These are phyloP conservation scores for Fusarium haematococcum DNA, from an alignment of 2,329 filamentous ascomycete species.

Conservation along the genomic window DNA sequence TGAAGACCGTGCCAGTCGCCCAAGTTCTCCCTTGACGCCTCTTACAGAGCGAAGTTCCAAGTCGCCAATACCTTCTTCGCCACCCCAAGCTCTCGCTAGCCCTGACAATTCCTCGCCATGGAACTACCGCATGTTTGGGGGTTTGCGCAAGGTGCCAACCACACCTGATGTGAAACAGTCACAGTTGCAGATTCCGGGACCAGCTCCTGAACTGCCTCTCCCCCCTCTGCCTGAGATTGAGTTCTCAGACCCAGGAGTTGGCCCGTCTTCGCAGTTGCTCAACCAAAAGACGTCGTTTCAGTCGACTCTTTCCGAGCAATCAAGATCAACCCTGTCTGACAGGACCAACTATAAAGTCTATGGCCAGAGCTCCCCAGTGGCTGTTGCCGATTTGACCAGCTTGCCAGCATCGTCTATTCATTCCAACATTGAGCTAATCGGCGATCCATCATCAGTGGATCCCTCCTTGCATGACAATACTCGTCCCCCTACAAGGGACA, in stretches of 20 bases:
- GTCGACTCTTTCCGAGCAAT: conserved; percentile 46
- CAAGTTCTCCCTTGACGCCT: conserved; percentile 63
- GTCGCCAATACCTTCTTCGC: conserved; percentile 34
- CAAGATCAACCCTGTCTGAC: conserved; percentile 61
- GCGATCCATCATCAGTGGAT: conserved; percentile 61
- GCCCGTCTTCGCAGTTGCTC: conserved; percentile 34
- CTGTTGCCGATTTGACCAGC: conserved; percentile 52
- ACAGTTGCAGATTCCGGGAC: conserved; percentile 45
- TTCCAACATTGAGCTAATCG: conserved; percentile 65
- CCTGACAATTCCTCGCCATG: conserved; percentile 55
- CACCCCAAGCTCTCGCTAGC: conserved; percentile 27
- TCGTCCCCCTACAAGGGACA: conserved; percentile 52
- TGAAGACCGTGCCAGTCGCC: conserved; percentile 60
- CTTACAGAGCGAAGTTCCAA: conserved; percentile 54
- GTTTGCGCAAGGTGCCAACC: conserved; percentile 62
- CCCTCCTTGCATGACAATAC: conserved; percentile 52
- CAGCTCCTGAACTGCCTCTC: conserved; percentile 42
- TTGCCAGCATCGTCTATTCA: conserved; percentile 56
- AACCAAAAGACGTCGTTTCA: conserved; percentile 38
- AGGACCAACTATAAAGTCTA: conserved; percentile 68
- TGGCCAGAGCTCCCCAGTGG: conserved; percentile 57
- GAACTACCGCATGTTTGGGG: conserved; percentile 67
- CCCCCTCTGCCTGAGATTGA: conserved; percentile 48
- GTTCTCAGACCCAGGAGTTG: conserved; percentile 29
- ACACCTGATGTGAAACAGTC: conserved; percentile 56